A percentile compares a stretch with the other conserved stretches of the same genome.
phyloP scores from a whole-genome alignment of 352 stramenopile species.

The Phytophthora agathidicida region DNA sequence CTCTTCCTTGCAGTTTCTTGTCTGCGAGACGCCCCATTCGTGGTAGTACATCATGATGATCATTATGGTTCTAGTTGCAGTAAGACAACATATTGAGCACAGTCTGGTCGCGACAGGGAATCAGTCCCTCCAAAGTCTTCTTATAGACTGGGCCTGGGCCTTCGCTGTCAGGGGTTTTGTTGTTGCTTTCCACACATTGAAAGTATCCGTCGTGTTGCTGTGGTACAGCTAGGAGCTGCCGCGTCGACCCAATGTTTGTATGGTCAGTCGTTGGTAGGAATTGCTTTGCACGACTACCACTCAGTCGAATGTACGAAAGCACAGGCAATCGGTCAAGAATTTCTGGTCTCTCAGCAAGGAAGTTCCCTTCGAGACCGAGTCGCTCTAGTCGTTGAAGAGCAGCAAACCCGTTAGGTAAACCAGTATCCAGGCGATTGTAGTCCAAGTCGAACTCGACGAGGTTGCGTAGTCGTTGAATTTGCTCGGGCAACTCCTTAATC shows the following conservation, averaged over 20 bases:
- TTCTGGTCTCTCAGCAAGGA: conserved; percentile 25
- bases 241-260: neutral
- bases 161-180: neutral
- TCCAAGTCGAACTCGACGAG: conserved; percentile 75
- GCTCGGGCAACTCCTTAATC: conserved; percentile 39
- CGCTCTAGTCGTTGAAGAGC: conserved; percentile 54
- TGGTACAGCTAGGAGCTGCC: conserved; percentile 20
- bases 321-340: conserved; percentile 40
- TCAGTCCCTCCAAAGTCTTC: conserved; percentile 18
- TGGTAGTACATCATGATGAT: neutral
- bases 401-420: conserved; percentile 46
- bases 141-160: neutral
- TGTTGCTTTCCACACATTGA: conserved; percentile 34
- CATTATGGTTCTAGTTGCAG: neutral
- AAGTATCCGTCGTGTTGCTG: conserved; percentile 60
- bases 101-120: conserved; percentile 30
- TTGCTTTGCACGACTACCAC: conserved; percentile 40
- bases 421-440: conserved; percentile 54
- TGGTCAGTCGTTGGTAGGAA: conserved; percentile 1
- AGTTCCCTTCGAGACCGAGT: conserved; percentile 70
- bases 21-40: neutral
- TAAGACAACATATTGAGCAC: conserved; percentile 25
- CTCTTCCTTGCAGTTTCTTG: neutral
- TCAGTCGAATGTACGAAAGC: conserved; percentile 56
- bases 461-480: conserved; percentile 61